Conservation (phyloP, 257 asterid genomes). For the Plantago elongata region DNA sequence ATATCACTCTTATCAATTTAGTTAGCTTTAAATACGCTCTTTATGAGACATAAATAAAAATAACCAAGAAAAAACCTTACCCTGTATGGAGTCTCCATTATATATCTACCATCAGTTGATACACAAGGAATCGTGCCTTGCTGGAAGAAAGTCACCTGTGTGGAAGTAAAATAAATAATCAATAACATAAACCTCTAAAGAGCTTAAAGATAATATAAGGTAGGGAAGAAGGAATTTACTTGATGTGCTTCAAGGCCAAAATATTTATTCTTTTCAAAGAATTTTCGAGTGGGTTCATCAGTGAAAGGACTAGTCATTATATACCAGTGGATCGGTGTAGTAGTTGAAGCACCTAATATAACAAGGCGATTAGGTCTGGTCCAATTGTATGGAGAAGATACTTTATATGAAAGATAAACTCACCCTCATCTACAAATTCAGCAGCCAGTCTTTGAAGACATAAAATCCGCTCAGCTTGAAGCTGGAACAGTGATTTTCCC, state of each 20-base stretch:
- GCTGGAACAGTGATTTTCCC: slow-evolving; percentile 94
- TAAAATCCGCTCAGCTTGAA: slow-evolving; percentile 94
- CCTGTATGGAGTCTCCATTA: slow-evolving; percentile 87
- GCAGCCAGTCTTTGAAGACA: slow-evolving; percentile 80
- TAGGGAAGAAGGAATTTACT: slow-evolving; percentile 32
- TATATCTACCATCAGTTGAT: slow-evolving; percentile 82
- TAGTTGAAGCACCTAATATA: slow-evolving; percentile 47
- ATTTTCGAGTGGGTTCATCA: slow-evolving; percentile 80
- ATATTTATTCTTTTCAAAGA: slow-evolving; percentile 79
- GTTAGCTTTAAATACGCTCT: no score
- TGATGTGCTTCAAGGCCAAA: slow-evolving; percentile 96
- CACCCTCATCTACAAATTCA: slow-evolving; percentile 68
- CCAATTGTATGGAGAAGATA: slow-evolving; percentile 16
- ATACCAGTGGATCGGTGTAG: slow-evolving; percentile 79
- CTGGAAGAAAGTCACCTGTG: slow-evolving; percentile 90
- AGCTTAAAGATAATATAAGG: background rate
- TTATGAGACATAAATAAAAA: no score
- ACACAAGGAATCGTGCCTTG: slow-evolving; percentile 98
- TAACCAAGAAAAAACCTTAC: slow-evolving; percentile 39
- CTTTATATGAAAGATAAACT: slow-evolving; percentile 20
- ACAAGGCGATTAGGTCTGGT: slow-evolving; percentile 23
- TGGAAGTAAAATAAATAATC: slow-evolving; percentile 16
- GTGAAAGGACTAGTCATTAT: slow-evolving; percentile 99
- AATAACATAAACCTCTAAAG: background rate
- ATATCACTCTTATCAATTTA: no score